Conservation (phyloP, 345 rosid species). For the Pistacia vera region DNA sequence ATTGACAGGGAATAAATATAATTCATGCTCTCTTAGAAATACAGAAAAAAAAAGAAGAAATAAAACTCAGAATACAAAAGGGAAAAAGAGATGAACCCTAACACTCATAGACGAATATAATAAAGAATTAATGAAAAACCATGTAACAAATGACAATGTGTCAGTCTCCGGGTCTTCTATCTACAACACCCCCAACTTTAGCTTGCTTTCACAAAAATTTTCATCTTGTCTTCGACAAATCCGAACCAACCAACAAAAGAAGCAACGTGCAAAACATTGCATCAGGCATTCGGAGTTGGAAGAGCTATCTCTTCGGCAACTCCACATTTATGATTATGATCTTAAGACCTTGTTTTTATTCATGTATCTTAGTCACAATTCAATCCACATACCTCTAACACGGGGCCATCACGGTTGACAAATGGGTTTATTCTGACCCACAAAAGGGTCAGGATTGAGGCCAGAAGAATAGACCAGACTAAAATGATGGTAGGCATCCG, state of each 20-base stretch:
- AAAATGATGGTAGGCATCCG: constrained; percentile 90
- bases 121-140: constrained; percentile 45
- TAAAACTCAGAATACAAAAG: constrained; percentile 8
- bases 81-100: neutral
- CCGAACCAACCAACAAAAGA: neutral
- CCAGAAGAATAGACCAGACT: constrained; percentile 94
- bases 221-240: constrained; percentile 16
- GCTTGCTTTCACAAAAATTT: constrained; percentile 24
- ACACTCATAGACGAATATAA: constrained; percentile 23
- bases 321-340: constrained; percentile 16
- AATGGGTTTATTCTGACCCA: constrained; percentile 97
- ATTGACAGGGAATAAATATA: constrained; percentile 24
- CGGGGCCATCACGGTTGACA: constrained; percentile 81
- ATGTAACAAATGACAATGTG: constrained; percentile 39
- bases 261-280: neutral
- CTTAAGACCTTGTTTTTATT: constrained; percentile 10
- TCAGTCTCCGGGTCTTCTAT: constrained; percentile 31
- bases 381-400: constrained; percentile 85
- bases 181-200: constrained; percentile 35
- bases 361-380: constrained; percentile 66
- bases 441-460: constrained; percentile 90
- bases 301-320: constrained; percentile 18
- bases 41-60: constrained; percentile 8
- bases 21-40: constrained; percentile 22
- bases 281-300: constrained; percentile 14